A percentile compares a stretch with the other conserved stretches of the same genome.
phyloP scores from a whole-genome alignment of 441 rosid genomes.

The Rhodomyrtus psidioides region DNA sequence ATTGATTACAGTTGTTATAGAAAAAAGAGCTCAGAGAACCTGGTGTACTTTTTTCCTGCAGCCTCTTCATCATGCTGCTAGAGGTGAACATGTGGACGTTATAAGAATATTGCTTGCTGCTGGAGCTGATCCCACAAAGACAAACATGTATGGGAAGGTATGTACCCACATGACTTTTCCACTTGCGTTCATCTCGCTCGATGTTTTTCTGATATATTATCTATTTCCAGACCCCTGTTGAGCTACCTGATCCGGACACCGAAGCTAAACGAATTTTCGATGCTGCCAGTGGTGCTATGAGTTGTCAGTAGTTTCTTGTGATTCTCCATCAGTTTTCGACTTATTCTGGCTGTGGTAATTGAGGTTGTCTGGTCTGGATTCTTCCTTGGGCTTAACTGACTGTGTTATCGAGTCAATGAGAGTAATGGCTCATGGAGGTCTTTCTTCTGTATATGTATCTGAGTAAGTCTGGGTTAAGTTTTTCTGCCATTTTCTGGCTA shows the following conservation, averaged over 20 bases:
- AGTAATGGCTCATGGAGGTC: neutral
- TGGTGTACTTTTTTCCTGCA: slow-evolving; percentile 5
- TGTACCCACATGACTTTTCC: neutral
- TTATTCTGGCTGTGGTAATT: neutral
- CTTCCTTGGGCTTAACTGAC: neutral
- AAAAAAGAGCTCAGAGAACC: neutral
- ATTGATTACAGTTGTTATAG: neutral
- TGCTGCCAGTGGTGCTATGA: slow-evolving; percentile 23
- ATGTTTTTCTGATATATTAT: slow-evolving; percentile 9
- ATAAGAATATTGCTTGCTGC: slow-evolving; percentile 53
- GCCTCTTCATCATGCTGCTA: slow-evolving; percentile 96
- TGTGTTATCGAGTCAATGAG: neutral
- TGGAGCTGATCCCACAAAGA: slow-evolving; percentile 57
- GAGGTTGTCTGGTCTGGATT: neutral
- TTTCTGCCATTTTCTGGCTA: neutral
- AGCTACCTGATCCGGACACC: slow-evolving; percentile 56
- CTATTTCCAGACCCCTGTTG: slow-evolving; percentile 58
- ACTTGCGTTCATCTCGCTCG: neutral
- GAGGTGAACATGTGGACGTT: slow-evolving; percentile 75
- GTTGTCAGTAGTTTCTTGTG: slow-evolving; percentile 13
- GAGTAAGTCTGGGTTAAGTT: neutral
- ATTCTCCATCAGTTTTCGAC: neutral
- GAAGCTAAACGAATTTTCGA: slow-evolving; percentile 60
- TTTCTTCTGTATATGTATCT: neutral
- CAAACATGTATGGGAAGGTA: slow-evolving; percentile 67